Evolutionary conservation across 441 rosid species (phyloP).

Genomic region (Gossypium davidsonii): DNA sequence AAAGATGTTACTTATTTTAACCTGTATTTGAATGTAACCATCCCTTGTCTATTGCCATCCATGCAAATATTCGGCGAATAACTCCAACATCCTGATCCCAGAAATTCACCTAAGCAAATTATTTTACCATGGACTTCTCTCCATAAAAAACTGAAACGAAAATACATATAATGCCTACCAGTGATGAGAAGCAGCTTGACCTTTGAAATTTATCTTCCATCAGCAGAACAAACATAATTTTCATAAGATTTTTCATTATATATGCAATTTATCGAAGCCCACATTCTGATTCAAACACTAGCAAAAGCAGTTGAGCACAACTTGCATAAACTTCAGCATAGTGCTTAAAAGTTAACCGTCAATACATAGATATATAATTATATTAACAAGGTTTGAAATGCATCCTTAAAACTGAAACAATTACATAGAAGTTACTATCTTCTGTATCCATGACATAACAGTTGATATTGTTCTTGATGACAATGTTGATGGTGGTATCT

Average conservation of each 20-base stretch:
- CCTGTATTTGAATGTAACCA: no score
- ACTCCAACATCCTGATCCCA: no score
- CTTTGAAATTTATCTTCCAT: neutral
- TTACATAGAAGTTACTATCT: slow-evolving; percentile 6
- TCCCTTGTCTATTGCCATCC: no score
- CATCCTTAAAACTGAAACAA: neutral
- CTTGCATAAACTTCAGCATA: neutral
- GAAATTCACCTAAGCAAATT: no score
- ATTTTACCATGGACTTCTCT: no score
- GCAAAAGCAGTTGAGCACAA: neutral
- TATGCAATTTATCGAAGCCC: neutral
- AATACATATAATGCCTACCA: neutral
- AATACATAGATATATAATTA: neutral
- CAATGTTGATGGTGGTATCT: slow-evolving; percentile 16
- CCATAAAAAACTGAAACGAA: neutral
- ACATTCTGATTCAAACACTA: neutral
- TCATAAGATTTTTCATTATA: neutral
- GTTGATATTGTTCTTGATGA: slow-evolving; percentile 24
- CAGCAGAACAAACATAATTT: neutral
- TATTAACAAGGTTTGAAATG: neutral
- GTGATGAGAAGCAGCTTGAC: neutral
- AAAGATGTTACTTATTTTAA: no score
- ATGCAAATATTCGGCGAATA: no score
- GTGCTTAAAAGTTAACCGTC: neutral
- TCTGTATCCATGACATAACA: slow-evolving; percentile 24